Evolutionary conservation across 139 green algal genomes (phyloP).

Genomic region (Pleodorina starrii): DNA sequence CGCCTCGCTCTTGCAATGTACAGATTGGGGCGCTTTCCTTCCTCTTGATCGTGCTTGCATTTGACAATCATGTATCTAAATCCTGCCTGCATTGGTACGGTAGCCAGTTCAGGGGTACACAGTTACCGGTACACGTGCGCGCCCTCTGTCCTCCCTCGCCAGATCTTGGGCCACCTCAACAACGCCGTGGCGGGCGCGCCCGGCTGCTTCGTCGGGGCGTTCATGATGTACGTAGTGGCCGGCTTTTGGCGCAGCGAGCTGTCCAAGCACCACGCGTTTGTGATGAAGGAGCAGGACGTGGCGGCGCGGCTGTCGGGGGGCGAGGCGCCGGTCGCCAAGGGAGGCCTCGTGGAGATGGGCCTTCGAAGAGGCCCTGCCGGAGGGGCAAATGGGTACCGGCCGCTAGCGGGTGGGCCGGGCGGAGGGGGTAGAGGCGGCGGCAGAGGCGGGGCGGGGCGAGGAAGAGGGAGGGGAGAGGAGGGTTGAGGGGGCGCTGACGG

Average conservation of each 20-base stretch:
- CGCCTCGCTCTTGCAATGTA: no score
- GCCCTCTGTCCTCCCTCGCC: no score
- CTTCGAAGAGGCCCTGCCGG: background rate
- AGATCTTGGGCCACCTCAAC: background rate
- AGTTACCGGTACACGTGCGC: no score
- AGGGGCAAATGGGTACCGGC: background rate
- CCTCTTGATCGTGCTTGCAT: no score
- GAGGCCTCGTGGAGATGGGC: background rate
- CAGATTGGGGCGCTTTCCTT: no score
- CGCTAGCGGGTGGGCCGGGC: background rate
- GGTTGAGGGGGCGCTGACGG: no score
- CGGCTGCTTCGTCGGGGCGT: conserved; percentile 3
- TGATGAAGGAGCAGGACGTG: background rate
- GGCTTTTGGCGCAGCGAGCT: conserved; percentile 32
- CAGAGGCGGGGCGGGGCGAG: background rate
- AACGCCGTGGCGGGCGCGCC: background rate
- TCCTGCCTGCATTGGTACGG: no score
- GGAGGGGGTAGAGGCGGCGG: background rate
- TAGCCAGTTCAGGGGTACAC: no score
- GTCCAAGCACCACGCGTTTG: background rate
- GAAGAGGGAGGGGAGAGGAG: background rate
- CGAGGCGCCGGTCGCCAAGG: background rate
- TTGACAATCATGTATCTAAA: no score
- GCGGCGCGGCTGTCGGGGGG: background rate
- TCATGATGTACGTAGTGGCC: conserved; percentile 39